Percentiles rank a stretch among this genome's conserved stretches.
Conservation (phyloP, 176 grass and related monocot species). For the Phyllostachys edulis region DNA sequence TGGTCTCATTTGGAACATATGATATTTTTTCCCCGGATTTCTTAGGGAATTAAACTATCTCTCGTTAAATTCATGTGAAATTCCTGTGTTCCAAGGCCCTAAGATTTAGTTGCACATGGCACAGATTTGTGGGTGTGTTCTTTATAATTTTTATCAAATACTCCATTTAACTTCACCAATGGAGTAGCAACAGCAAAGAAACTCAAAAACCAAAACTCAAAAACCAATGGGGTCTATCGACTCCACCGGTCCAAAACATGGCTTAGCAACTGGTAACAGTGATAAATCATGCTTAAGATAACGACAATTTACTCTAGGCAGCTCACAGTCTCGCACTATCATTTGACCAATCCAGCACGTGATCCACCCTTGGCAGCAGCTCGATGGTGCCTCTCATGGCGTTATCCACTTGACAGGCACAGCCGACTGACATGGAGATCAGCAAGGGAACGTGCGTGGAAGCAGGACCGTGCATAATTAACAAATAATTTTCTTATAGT, state of each 20-base stretch:
- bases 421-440: neutral
- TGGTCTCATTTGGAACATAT: neutral
- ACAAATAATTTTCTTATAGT: no score
- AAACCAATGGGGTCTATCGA: no score
- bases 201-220: neutral
- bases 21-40: neutral
- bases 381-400: neutral
- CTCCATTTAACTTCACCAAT: neutral
- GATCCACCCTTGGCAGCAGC: constrained; percentile 25
- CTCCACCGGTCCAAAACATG: neutral
- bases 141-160: neutral
- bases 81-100: neutral
- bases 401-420: constrained; percentile 2
- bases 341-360: neutral
- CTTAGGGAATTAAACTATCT: neutral
- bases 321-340: neutral
- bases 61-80: neutral
- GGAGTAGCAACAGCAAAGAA: neutral
- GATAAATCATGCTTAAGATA: neutral
- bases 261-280: neutral
- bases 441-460: neutral
- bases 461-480: neutral
- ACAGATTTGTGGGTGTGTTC: neutral
- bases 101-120: neutral
- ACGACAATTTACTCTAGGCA: neutral